Evolutionary conservation across 2,329 filamentous ascomycete species (phyloP).

Genomic region (Talaromyces piceae): DNA sequence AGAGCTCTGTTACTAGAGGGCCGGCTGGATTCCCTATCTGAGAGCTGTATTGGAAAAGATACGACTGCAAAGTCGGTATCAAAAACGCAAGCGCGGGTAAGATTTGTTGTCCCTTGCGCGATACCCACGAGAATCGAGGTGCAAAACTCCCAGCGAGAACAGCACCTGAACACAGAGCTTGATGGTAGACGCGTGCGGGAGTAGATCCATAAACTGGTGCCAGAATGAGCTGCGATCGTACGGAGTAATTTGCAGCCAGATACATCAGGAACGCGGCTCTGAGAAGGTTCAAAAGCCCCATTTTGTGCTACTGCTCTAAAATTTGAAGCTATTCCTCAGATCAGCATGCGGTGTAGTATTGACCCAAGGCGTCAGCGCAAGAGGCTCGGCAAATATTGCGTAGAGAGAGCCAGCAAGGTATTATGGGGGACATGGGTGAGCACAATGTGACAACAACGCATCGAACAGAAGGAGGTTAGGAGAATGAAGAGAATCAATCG

Average conservation of each 20-base stretch:
- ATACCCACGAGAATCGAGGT: slow-evolving; percentile 43
- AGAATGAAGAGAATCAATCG: background rate
- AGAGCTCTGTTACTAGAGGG: slow-evolving; percentile 63
- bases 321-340: background rate
- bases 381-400: background rate
- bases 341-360: background rate
- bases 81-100: slow-evolving; percentile 69
- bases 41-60: slow-evolving; percentile 60
- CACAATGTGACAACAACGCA: too few relatives aligned
- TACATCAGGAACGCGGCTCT: slow-evolving; percentile 28
- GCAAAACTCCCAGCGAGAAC: slow-evolving; percentile 66
- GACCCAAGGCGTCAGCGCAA: background rate
- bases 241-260: slow-evolving; percentile 34
- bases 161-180: slow-evolving; percentile 56
- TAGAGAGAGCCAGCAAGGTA: background rate
- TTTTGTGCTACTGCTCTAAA: background rate
- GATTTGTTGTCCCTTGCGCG: slow-evolving; percentile 42
- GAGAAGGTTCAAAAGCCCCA: slow-evolving; percentile 14
- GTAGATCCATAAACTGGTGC: slow-evolving; percentile 86
- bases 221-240: slow-evolving; percentile 56
- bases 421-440: background rate
- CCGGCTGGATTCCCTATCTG: slow-evolving; percentile 62
- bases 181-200: slow-evolving; percentile 66
- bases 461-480: background rate
- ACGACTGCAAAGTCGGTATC: slow-evolving; percentile 65